Evolutionary conservation across 768 basidiomycete species (phyloP).

Genomic region (Suillus sp.): DNA sequence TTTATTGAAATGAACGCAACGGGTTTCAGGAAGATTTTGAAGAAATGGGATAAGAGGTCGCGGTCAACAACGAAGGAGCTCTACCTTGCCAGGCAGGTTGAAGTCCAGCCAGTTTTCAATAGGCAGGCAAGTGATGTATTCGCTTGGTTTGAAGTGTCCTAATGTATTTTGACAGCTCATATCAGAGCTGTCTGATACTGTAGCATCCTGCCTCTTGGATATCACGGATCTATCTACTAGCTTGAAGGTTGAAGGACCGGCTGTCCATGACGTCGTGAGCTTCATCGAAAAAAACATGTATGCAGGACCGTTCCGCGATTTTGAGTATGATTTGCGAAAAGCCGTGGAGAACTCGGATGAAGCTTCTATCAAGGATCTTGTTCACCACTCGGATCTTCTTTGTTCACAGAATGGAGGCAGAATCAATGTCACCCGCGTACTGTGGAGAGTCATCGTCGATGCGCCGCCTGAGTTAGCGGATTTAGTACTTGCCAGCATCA

Average conservation of each 20-base stretch:
- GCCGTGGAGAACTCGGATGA: slow-evolving; percentile 67
- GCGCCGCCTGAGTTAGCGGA: slow-evolving; percentile 74
- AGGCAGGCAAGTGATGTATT: slow-evolving; percentile 64
- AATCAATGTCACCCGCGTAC: slow-evolving; percentile 81
- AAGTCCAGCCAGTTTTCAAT: slow-evolving; percentile 98
- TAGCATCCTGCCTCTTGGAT: slow-evolving; percentile 80
- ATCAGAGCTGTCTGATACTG: slow-evolving; percentile 91
- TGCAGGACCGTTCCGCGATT: slow-evolving; percentile 79
- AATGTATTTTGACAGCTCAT: slow-evolving; percentile 65
- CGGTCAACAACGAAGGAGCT: slow-evolving; percentile 95
- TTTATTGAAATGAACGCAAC: slow-evolving; percentile 97
- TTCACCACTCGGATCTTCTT: slow-evolving; percentile 69
- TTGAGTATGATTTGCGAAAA: slow-evolving; percentile 84
- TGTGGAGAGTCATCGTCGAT: slow-evolving; percentile 91
- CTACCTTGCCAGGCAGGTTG: slow-evolving; percentile 94
- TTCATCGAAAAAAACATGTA: slow-evolving; percentile 63
- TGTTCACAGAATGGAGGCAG: slow-evolving; percentile 60
- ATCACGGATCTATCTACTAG: slow-evolving; percentile 75
- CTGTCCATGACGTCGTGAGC: slow-evolving; percentile 73
- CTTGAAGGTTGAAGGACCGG: slow-evolving; percentile 76
- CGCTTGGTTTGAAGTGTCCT: slow-evolving; percentile 14
- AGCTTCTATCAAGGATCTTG: slow-evolving; percentile 65
- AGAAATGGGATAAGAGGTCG: slow-evolving; percentile 98
- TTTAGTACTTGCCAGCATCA: slow-evolving; percentile 68
- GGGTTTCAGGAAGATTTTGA: slow-evolving; percentile 95